Conservation (phyloP, 2,329 filamentous ascomycete species). For the Fusarium palustre region DNA sequence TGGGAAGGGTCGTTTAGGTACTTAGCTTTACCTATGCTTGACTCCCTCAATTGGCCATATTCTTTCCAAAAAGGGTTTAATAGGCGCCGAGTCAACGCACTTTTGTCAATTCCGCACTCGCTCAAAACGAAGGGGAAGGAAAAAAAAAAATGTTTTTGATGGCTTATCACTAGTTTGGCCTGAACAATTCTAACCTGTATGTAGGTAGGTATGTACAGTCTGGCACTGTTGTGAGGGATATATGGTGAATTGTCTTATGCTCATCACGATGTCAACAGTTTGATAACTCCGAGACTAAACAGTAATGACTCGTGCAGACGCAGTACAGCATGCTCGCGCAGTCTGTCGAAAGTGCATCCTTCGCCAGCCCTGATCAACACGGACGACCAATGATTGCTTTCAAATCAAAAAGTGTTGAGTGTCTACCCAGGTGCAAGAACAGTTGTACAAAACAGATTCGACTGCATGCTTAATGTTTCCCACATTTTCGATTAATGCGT, state of each 20-base stretch:
- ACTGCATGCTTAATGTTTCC: slow-evolving; percentile 5
- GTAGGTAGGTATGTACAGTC: neutral
- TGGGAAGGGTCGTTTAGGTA: slow-evolving; percentile 21
- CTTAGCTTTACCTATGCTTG: slow-evolving; percentile 33
- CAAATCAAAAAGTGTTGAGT: neutral
- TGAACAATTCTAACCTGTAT: neutral
- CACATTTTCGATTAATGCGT: neutral
- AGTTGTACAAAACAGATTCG: neutral
- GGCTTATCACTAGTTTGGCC: slow-evolving; percentile 8
- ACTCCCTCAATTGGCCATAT: slow-evolving; percentile 34
- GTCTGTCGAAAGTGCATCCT: slow-evolving; percentile 14
- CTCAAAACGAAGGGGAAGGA: too few species aligned
- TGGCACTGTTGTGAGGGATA: slow-evolving; percentile 22
- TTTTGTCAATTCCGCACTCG: slow-evolving; percentile 33
- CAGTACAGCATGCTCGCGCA: slow-evolving; percentile 10
- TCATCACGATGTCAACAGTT: slow-evolving; percentile 37
- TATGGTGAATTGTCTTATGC: slow-evolving; percentile 19
- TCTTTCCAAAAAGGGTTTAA: slow-evolving; percentile 32
- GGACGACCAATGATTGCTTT: neutral
- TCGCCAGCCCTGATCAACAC: slow-evolving; percentile 11
- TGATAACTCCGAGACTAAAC: slow-evolving; percentile 42
- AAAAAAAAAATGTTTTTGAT: slow-evolving; percentile 34
- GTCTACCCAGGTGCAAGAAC: neutral
- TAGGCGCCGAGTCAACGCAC: slow-evolving; percentile 23
- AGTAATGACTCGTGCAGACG: slow-evolving; percentile 44